Percentiles rank a stretch among this genome's conserved stretches.
Conservation (phyloP, 2,329 filamentous ascomycete genomes). For the Botryosphaeria dothidea region DNA sequence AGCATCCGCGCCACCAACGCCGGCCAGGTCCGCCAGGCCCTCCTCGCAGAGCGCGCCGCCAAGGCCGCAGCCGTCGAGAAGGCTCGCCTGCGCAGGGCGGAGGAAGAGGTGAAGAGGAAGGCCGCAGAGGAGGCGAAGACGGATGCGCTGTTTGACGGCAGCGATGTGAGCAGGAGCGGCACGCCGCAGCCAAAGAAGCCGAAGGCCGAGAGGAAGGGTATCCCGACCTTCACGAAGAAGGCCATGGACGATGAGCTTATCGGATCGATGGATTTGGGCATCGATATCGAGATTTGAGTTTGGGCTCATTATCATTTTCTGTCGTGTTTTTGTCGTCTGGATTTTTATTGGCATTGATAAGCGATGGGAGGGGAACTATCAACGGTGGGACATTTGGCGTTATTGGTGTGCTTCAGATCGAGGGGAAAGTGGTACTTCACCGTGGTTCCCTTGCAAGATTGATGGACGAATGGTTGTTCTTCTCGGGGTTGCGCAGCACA, state of each 20-base stretch:
- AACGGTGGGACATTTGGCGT: not conserved
- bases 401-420: not conserved
- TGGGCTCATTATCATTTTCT: not conserved
- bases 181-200: constrained; percentile 50
- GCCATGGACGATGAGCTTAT: constrained; percentile 93
- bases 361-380: not conserved
- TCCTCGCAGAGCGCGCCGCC: constrained; percentile 68
- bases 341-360: not conserved
- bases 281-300: constrained; percentile 80
- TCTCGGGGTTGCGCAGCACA: not conserved
- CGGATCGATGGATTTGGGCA: constrained; percentile 81
- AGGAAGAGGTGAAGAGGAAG: constrained; percentile 55
- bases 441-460: not conserved
- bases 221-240: constrained; percentile 72
- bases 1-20: constrained; percentile 81
- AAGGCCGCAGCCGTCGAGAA: constrained; percentile 43
- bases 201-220: constrained; percentile 55
- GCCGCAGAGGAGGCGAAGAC: constrained; percentile 33
- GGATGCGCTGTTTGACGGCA: constrained; percentile 50
- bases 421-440: not conserved
- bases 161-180: constrained; percentile 47
- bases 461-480: not conserved
- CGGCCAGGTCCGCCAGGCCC: constrained; percentile 88
- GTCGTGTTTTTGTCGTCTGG: not conserved
- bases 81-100: constrained; percentile 38